Conservation (phyloP, 116 monocot genomes). For the Cymodocea nodosa region DNA sequence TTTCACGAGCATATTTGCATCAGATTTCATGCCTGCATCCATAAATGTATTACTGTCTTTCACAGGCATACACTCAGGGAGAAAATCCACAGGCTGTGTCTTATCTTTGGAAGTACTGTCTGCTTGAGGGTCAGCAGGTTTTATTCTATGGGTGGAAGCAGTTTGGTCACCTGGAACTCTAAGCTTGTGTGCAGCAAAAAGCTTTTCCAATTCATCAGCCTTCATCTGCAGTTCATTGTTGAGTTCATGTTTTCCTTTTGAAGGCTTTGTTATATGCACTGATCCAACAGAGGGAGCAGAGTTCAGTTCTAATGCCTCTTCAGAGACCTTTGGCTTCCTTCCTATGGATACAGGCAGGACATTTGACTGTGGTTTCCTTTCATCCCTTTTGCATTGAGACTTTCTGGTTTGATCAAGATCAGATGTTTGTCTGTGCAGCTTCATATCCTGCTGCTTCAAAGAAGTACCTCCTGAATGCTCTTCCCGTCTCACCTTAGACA, state of each 20-base stretch:
- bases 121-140: conserved; percentile 22
- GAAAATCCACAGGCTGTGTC: conserved; percentile 13
- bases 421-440: conserved; percentile 18
- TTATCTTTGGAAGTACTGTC: conserved; percentile 21
- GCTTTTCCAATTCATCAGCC: conserved; percentile 90
- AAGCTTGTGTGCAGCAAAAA: conserved; percentile 91
- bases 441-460: conserved; percentile 14
- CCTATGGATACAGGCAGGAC: conserved; percentile 2
- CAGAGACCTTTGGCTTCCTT: conserved; percentile 25
- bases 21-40: conserved; percentile 25
- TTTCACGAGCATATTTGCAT: conserved; percentile 31
- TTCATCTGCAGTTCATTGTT: conserved; percentile 86
- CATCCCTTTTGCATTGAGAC: conserved; percentile 20
- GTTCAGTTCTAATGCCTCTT: conserved; percentile 11
- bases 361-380: conserved; percentile 14
- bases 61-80: conserved; percentile 11
- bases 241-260: conserved; percentile 64
- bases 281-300: conserved; percentile 16
- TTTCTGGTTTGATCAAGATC: conserved; percentile 18
- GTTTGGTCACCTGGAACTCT: conserved; percentile 49
- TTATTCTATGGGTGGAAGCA: conserved; percentile 41
- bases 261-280: conserved; percentile 21
- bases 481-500: conserved; percentile 13
- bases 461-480: conserved; percentile 3
- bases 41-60: conserved; percentile 7